Base-by-base conservation (phyloP, 345 rosid genomes). In the Syzygium grande region DNA sequence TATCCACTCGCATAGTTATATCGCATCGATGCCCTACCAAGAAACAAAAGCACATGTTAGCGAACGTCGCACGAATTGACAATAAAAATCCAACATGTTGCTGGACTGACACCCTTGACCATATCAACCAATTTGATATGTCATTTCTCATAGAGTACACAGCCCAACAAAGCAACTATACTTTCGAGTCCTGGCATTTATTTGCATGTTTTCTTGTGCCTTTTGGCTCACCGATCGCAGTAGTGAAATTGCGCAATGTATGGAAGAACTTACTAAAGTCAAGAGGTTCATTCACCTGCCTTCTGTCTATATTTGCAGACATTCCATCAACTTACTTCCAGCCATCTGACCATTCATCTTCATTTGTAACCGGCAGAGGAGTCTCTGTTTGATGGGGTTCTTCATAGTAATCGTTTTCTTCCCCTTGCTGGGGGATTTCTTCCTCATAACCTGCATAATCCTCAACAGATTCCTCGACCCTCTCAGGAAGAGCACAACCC, bases 401-500 rank as follows among this genome's bases (percentile, higher is more conserved):
- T 88, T 86, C 83, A 86, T 53, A 90, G 92, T 94, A 94, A 38
- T 54, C 49, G 41, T 88, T 88, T 85, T 85, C 89, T 17, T 54
- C 87, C 25, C 55, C 86, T 16, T 30, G 59, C 59, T 30, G 41
- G 53, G 65, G 73, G 87, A 52, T 58, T 58, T 12, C 87, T 13
- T 55, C 63, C 27, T 54, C 73, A 56, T 23, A 30, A 68, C 1
- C 2, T 34, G 68, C 49, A 41, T 38, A 21, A 29, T 84, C 61
- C 15, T 61, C 34, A 63, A 52, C 65, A 21, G 11, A 85, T 49
- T n/a, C 56, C 85, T 91, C 94, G 30, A 90, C 88, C 87, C 95
- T 92, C 52, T 93, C 95, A n/a, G 98, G 98, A 41, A 94, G 94
- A 90, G 90, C 86, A 85, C 99, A 97, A 19, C 99, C 99, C 90